Conservation (phyloP, 139 green algal species). For the Volvox africanus region DNA sequence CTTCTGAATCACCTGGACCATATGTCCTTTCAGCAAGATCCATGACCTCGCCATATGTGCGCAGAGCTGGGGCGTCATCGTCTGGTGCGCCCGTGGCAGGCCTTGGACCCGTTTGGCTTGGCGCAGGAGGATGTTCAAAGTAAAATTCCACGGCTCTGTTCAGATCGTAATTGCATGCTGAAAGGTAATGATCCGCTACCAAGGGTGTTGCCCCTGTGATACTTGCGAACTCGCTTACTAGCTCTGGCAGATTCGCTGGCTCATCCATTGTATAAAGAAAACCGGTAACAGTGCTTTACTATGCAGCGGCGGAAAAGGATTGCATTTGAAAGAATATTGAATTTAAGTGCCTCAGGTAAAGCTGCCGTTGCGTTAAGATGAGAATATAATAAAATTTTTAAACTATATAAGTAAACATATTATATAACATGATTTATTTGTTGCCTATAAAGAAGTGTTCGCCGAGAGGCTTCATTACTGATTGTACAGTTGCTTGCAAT, state of each 20-base stretch:
- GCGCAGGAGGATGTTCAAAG: conserved; percentile 49
- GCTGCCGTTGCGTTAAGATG: too few relatives aligned
- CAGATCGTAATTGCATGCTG: conserved; percentile 61
- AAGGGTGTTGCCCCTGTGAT: conserved; percentile 53
- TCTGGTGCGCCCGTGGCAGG: background rate
- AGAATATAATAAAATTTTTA: too few relatives aligned
- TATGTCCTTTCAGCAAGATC: background rate
- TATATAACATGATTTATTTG: too few relatives aligned
- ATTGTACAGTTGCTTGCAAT: too few relatives aligned
- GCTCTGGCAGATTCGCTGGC: conserved; percentile 11
- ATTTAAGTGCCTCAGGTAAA: too few relatives aligned
- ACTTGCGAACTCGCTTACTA: conserved; percentile 50
- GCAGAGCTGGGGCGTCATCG: background rate
- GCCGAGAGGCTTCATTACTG: too few relatives aligned
- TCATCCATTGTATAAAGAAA: background rate
- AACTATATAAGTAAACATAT: too few relatives aligned
- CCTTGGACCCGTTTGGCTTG: background rate
- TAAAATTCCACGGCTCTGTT: conserved; percentile 55
- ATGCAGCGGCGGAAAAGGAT: too few relatives aligned
- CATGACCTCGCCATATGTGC: background rate
- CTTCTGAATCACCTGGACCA: background rate
- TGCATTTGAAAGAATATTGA: too few relatives aligned
- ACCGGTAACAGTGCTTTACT: too few relatives aligned
- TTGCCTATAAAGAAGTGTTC: too few relatives aligned
- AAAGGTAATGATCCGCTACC: conserved; percentile 62